These are phyloP conservation scores for Dimargaris verticillata DNA, from an alignment of 192 early-diverging fungal species.

Conservation along the genomic window DNA sequence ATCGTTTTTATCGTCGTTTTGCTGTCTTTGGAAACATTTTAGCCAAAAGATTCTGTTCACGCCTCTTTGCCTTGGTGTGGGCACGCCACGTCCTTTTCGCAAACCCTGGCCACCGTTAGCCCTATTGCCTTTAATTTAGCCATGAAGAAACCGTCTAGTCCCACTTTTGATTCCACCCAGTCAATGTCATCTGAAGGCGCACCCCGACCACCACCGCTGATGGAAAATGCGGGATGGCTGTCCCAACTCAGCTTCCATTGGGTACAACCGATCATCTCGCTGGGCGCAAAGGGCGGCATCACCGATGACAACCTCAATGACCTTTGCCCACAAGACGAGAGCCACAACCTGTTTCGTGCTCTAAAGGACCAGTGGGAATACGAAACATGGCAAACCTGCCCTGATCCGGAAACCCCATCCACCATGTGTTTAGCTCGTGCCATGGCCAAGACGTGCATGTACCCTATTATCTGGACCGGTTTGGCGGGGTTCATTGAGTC, in stretches of 20 bases:
- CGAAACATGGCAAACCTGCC: not conserved
- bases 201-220: not conserved
- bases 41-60: no score
- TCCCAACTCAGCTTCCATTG: slow-evolving; percentile 4
- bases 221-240: not conserved
- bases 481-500: not conserved
- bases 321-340: not conserved
- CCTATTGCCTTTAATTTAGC: no score
- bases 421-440: not conserved
- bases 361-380: not conserved
- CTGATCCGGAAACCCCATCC: not conserved
- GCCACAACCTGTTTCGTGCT: not conserved
- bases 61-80: no score
- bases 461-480: not conserved
- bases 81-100: no score
- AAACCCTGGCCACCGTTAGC: no score
- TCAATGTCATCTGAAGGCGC: not conserved
- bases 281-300: not conserved
- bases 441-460: not conserved
- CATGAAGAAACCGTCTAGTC: not conserved
- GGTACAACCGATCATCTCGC: slow-evolving; percentile 4
- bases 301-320: slow-evolving; percentile 7
- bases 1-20: no score
- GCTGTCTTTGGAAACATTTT: no score
- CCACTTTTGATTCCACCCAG: not conserved